A percentile compares a stretch with the other conserved stretches of the same genome.
Conservation (phyloP, 257 asterid genomes). For the Pogostemon cablin region DNA sequence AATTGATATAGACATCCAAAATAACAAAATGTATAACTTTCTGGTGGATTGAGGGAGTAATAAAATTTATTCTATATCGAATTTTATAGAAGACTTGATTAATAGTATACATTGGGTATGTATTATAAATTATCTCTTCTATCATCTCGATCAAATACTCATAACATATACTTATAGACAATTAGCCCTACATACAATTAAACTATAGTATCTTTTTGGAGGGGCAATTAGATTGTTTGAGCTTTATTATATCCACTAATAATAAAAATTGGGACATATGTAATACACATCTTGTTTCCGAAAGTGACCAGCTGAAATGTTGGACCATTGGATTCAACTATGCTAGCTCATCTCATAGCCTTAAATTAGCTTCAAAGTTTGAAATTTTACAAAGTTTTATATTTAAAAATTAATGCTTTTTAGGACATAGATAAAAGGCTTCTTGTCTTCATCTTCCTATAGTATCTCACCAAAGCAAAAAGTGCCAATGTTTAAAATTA, state of each 20-base stretch:
- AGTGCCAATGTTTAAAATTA: slow-evolving; percentile 23
- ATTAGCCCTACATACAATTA: too few relatives aligned
- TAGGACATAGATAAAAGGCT: slow-evolving; percentile 33
- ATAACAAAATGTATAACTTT: too few relatives aligned
- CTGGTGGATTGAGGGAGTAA: too few relatives aligned
- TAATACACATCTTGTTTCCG: background rate
- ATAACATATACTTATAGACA: too few relatives aligned
- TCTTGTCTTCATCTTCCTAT: slow-evolving; percentile 37
- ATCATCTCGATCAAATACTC: too few relatives aligned
- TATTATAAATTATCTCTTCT: too few relatives aligned
- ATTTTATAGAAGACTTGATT: too few relatives aligned
- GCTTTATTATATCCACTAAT: background rate
- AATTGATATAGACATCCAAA: too few relatives aligned
- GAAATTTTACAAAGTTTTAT: background rate
- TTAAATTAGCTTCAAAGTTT: slow-evolving; percentile 29
- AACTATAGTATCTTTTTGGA: background rate
- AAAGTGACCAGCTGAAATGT: slow-evolving; percentile 17
- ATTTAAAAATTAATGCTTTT: slow-evolving; percentile 15
- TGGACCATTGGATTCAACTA: slow-evolving; percentile 27
- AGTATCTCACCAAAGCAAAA: slow-evolving; percentile 31
- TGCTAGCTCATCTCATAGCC: background rate
- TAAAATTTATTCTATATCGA: too few relatives aligned
- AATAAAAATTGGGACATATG: background rate
- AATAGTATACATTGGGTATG: too few relatives aligned
- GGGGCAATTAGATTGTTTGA: background rate